These are phyloP conservation scores for Globisporangium middletonii DNA, from an alignment of 352 stramenopile genomes.

Conservation along the genomic window DNA sequence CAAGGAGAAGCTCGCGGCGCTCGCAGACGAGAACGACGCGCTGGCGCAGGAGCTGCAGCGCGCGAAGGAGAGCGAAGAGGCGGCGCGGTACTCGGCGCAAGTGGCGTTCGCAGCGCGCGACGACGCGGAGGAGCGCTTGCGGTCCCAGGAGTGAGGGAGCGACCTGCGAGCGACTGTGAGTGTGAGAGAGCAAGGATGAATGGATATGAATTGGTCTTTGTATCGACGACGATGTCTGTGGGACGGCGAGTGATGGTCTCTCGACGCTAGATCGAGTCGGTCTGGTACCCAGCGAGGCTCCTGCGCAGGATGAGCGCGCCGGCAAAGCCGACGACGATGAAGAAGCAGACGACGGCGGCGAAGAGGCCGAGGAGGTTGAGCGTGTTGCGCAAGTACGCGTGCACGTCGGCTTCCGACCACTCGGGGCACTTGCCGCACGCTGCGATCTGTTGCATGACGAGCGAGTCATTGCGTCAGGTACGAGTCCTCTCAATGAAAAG, in stretches of 20 bases:
- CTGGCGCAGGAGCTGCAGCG: conserved; percentile 36
- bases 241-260: not conserved
- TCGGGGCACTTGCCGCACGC: conserved; percentile 71
- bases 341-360: conserved; percentile 62
- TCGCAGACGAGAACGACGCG: conserved; percentile 25
- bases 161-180: not conserved
- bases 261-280: conserved; percentile 61
- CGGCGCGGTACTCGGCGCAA: conserved; percentile 64
- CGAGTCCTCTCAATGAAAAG: not conserved
- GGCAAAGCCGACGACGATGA: conserved; percentile 66
- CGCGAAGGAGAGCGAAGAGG: conserved; percentile 65
- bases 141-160: conserved; percentile 21
- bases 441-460: conserved; percentile 30
- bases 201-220: conserved; percentile 19
- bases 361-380: conserved; percentile 65
- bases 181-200: conserved; percentile 9
- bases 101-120: conserved; percentile 64
- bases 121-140: conserved; percentile 40
- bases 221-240: not conserved
- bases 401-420: conserved; percentile 62
- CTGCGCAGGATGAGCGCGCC: conserved; percentile 63
- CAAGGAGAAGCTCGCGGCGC: not conserved
- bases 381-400: conserved; percentile 55
- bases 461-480: not conserved
- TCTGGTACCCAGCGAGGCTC: conserved; percentile 78